These are phyloP conservation scores for Fagus sylvatica DNA, from an alignment of 306 rosid species.

Conservation along the genomic window DNA sequence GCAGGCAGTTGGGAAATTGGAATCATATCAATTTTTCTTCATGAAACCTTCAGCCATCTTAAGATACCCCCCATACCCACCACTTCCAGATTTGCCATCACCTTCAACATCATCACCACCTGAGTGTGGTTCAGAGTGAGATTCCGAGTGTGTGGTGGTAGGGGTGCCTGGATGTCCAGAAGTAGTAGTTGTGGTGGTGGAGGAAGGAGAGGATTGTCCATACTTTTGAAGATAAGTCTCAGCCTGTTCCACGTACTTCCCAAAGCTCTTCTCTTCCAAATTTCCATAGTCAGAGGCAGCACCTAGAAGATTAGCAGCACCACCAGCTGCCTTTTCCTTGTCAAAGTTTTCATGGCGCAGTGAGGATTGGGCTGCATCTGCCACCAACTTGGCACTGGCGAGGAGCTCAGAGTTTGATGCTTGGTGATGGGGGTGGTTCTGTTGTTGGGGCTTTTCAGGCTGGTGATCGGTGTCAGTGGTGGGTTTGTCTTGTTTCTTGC, in stretches of 20 bases:
- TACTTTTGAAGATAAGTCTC: conserved; percentile 30
- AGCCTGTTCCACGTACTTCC: conserved; percentile 24
- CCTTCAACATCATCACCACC: not conserved
- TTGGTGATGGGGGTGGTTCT: not conserved
- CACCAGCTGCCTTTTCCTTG: conserved; percentile 25
- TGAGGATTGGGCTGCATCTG: conserved; percentile 5
- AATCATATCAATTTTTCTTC: conserved; percentile 1
- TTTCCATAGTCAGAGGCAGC: conserved; percentile 27
- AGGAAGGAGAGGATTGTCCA: not conserved
- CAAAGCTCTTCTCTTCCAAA: conserved; percentile 28
- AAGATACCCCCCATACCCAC: conserved; percentile 23
- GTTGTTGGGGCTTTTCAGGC: not conserved
- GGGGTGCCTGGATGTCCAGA: too few species aligned
- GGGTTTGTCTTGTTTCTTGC: not conserved
- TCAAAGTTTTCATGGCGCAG: conserved; percentile 16
- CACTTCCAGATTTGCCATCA: not conserved
- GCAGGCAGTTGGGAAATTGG: not conserved
- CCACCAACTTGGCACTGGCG: conserved; percentile 32
- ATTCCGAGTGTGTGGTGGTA: too few species aligned
- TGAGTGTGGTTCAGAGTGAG: not conserved
- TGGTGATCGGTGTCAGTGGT: not conserved
- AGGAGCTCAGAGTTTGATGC: conserved; percentile 26
- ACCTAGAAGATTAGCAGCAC: conserved; percentile 20
- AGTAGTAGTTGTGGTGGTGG: too few species aligned
- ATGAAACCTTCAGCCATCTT: conserved; percentile 39